phyloP scores from a whole-genome alignment of 1,284 basidiomycete genomes.

The Gymnopus androsaceus region DNA sequence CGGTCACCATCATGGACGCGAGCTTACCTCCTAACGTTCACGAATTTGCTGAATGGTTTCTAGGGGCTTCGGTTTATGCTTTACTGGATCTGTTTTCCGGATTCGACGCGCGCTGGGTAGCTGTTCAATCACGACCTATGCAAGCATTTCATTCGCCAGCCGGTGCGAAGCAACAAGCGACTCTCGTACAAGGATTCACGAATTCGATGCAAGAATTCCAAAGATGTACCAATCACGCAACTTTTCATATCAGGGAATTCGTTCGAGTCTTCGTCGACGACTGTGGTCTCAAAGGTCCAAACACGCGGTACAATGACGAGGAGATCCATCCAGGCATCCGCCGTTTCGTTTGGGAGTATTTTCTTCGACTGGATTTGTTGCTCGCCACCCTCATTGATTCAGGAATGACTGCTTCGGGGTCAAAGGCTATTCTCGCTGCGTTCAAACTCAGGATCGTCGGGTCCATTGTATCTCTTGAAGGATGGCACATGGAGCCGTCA shows the following conservation, averaged over 20 bases:
- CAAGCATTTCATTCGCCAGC: conserved; percentile 13
- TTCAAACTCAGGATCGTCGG: no score
- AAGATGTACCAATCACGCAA: conserved; percentile 23
- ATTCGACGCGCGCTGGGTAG: conserved; percentile 29
- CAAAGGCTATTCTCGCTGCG: neutral
- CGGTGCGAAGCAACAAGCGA: conserved; percentile 8
- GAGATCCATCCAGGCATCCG: conserved; percentile 21
- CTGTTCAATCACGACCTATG: conserved; percentile 30
- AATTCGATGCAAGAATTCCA: no score
- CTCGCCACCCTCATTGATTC: neutral
- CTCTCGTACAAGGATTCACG: conserved; percentile 11
- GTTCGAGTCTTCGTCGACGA: conserved; percentile 31
- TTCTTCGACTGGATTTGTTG: conserved; percentile 19
- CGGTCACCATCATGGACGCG: conserved; percentile 31
- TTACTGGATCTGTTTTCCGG: conserved; percentile 30
- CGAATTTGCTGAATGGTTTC: conserved; percentile 34
- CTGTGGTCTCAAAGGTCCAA: conserved; percentile 27
- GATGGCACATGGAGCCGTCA: no score
- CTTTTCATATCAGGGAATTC: conserved; percentile 17
- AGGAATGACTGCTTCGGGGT: neutral
- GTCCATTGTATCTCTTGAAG: no score
- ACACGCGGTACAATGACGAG: conserved; percentile 23
- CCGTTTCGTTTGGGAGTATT: conserved; percentile 27
- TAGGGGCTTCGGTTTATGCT: conserved; percentile 28
- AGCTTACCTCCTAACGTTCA: conserved; percentile 30